phyloP scores from a whole-genome alignment of 2,329 filamentous ascomycete genomes.

The Leptosphaerulina australis region DNA sequence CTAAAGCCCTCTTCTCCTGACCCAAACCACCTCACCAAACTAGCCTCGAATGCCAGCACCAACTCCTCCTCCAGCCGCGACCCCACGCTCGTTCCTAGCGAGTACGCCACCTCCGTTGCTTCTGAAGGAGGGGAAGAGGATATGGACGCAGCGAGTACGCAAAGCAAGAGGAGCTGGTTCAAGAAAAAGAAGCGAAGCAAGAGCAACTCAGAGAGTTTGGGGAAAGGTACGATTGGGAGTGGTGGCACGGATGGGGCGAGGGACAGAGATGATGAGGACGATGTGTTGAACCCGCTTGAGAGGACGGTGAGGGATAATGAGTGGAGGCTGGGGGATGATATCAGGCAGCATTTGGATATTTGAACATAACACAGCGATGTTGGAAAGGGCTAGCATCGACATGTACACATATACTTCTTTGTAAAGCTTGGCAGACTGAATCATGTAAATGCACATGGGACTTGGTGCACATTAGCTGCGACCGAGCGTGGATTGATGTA shows the following conservation, averaged over 20 bases:
- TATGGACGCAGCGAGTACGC: constrained; percentile 40
- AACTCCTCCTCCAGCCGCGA: constrained; percentile 30
- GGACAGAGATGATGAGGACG: constrained; percentile 52
- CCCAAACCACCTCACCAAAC: constrained; percentile 29
- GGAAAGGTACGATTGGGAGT: constrained; percentile 38
- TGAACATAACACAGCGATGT: constrained; percentile 46
- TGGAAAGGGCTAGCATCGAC: background rate
- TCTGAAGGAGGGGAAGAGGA: constrained; percentile 31
- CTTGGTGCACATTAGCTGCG: no score
- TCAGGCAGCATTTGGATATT: constrained; percentile 77
- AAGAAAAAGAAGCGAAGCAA: constrained; percentile 38
- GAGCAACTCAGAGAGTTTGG: constrained; percentile 40
- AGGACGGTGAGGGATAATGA: constrained; percentile 60
- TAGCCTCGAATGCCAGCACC: constrained; percentile 34
- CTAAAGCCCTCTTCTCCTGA: constrained; percentile 35
- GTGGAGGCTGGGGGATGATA: constrained; percentile 85
- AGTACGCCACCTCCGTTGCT: constrained; percentile 33
- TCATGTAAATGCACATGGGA: no score
- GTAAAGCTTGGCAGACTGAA: no score
- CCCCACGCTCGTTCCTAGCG: constrained; percentile 33
- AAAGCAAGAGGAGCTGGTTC: constrained; percentile 47
- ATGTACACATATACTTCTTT: no score
- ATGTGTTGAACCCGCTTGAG: constrained; percentile 57
- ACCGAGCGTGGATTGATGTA: no score
- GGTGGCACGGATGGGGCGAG: constrained; percentile 37